phyloP scores from a whole-genome alignment of 139 green algal genomes.

The Dunaliella sp. region DNA sequence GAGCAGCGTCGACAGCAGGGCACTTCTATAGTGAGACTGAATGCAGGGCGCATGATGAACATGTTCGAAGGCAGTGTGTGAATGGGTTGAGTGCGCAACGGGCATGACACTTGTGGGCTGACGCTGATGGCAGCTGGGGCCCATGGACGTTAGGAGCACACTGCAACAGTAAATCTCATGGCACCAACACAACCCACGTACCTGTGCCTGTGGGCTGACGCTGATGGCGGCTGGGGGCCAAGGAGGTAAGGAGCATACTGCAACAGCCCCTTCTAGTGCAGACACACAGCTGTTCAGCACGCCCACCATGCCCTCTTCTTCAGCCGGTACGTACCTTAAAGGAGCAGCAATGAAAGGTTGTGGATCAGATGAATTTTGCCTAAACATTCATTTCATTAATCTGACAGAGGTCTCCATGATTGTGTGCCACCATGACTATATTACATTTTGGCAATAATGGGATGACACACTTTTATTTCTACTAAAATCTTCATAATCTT shows the following conservation, averaged over 20 bases:
- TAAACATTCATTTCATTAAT: too few species aligned
- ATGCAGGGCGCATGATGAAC: too few species aligned
- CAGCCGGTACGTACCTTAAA: slow-evolving; percentile 56
- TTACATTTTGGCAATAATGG: too few species aligned
- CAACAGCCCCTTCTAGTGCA: slow-evolving; percentile 42
- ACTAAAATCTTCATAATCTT: too few species aligned
- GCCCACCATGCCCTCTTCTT: slow-evolving; percentile 50
- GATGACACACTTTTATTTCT: too few species aligned
- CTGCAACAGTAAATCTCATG: slow-evolving; percentile 42
- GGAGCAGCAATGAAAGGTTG: background rate
- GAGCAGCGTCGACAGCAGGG: too few species aligned
- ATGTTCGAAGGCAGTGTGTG: too few species aligned
- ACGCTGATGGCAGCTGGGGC: slow-evolving; percentile 46
- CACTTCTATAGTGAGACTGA: too few species aligned
- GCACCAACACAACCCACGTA: slow-evolving; percentile 20
- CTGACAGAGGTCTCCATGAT: too few species aligned
- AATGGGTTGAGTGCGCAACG: too few species aligned
- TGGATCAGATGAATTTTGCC: too few species aligned
- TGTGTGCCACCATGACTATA: too few species aligned
- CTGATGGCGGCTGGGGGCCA: slow-evolving; percentile 59
- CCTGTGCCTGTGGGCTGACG: slow-evolving; percentile 34
- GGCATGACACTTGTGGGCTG: slow-evolving; percentile 32
- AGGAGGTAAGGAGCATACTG: slow-evolving; percentile 32
- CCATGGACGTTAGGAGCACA: slow-evolving; percentile 50
- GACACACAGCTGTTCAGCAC: slow-evolving; percentile 31